Conservation (phyloP, 106 monocot genomes). For the Dendrobium huoshanense region DNA sequence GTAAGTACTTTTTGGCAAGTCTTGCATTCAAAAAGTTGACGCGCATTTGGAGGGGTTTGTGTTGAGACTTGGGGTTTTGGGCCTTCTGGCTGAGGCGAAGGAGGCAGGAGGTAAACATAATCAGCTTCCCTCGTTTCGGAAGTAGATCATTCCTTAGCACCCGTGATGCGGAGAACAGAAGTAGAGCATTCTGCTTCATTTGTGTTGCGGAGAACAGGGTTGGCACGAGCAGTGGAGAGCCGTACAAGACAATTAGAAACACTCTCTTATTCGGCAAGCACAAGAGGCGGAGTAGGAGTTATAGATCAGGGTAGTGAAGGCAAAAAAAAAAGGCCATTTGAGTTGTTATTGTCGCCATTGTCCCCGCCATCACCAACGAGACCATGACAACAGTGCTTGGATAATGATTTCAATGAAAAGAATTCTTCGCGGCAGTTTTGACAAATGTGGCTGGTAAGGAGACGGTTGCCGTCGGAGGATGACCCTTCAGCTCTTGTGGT, state of each 20-base stretch:
- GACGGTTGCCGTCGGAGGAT: too few species aligned
- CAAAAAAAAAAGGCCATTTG: too few species aligned
- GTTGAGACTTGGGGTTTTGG: too few species aligned
- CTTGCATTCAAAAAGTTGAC: constrained; percentile 35
- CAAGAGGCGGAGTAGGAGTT: constrained; percentile 4
- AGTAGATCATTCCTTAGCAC: too few species aligned
- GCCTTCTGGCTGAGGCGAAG: background rate
- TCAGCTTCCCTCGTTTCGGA: constrained; percentile 31
- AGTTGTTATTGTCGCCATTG: too few species aligned
- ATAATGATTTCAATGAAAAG: too few species aligned
- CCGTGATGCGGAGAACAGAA: constrained; percentile 6
- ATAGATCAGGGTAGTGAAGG: background rate
- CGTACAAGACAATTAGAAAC: constrained; percentile 63
- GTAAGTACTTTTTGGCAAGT: constrained; percentile 61
- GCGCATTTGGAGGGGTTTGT: background rate
- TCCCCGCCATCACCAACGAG: too few species aligned
- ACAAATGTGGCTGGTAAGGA: too few species aligned
- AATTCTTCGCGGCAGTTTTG: too few species aligned
- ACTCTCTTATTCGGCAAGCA: constrained; percentile 50
- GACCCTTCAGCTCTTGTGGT: too few species aligned
- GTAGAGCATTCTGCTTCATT: constrained; percentile 61
- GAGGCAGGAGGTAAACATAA: background rate
- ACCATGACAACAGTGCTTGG: too few species aligned
- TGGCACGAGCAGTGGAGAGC: constrained; percentile 39
- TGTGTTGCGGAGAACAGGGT: background rate